phyloP scores from a whole-genome alignment of 257 asterid genomes.

The Scutellaria minor region DNA sequence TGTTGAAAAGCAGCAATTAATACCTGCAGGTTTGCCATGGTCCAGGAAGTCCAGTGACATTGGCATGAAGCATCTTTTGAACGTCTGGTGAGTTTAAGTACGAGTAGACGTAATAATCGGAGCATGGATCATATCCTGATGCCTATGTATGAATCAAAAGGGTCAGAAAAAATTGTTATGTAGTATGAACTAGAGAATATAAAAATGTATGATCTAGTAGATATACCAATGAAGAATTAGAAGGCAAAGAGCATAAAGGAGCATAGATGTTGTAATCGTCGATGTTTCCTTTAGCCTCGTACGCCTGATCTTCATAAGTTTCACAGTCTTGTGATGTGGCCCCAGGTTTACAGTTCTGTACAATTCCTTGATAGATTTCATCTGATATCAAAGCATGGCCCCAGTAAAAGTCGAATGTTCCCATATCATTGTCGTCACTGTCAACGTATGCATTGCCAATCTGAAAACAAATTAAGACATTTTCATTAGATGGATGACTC shows the following conservation, averaged over 20 bases:
- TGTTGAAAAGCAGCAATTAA: not conserved
- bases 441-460: conserved; percentile 68
- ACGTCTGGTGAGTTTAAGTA: conserved; percentile 54
- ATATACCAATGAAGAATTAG: conserved; percentile 29
- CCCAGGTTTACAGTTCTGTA: conserved; percentile 43
- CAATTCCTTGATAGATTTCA: conserved; percentile 50
- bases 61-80: conserved; percentile 60
- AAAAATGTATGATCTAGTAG: not conserved
- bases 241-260: conserved; percentile 45
- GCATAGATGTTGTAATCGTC: conserved; percentile 49
- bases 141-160: not conserved
- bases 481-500: too few relatives aligned
- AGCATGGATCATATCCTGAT: conserved; percentile 59
- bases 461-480: conserved; percentile 35
- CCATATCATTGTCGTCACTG: conserved; percentile 30
- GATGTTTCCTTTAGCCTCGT: conserved; percentile 18
- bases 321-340: conserved; percentile 34
- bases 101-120: conserved; percentile 34
- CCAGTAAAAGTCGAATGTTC: conserved; percentile 56
- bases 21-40: conserved; percentile 61
- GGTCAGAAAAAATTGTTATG: not conserved
- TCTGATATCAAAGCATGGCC: conserved; percentile 65
- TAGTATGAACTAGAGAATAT: not conserved
- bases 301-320: not conserved
- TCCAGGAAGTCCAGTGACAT: conserved; percentile 42